Base-by-base conservation (phyloP, 2,329 filamentous ascomycete species). In the Diaporthe helianthi region DNA sequence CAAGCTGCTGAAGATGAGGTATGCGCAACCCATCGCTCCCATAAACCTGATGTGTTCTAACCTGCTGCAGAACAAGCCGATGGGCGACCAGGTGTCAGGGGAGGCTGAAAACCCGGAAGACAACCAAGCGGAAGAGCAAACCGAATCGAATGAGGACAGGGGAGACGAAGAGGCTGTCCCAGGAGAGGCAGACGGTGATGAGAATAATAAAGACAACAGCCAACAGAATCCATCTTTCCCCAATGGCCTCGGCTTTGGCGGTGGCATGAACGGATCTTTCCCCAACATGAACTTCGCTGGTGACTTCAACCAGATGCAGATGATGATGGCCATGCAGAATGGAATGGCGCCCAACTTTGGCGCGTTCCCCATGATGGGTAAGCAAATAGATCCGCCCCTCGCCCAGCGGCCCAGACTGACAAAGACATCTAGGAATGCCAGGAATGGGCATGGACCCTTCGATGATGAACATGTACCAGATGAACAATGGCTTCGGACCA, bases 381-480 rank as follows among this genome's bases (percentile, higher is more conserved):
- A 78, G 92, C 85, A 58, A 12, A 15, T 5, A n/a, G 38, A 26
- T 33, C 41, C 15, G n/a, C n/a, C 5, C 22, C 17, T 12, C 7
- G 2, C 24, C 6, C 46, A 24, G n/a, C 33, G 33, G 33, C 69
- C 69, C 60, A 60, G 29, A 71, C 79, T 84, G 75, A 81, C 71
- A 60, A 19, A 26, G 26, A 22, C 0, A 73, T 29, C 1, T 73
- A 92, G 92, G 89, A 77, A 94, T 96, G 91, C 84, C 91, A 74
- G 89, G 89, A 76, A 93, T 95, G 91, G 87, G 87, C 80, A 96
- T 97, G 93, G 92, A 94, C 85, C 89, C 90, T 71, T 89, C 90
- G 85, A 82, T 84, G 80, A 91, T 91, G 87, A 90, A 87, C 81
- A 90, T 90, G 87, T 89, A 89, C 86, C 70, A 71, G 70, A 93